phyloP scores from a whole-genome alignment of 257 asterid species.

The Anisodus acutangulus region DNA sequence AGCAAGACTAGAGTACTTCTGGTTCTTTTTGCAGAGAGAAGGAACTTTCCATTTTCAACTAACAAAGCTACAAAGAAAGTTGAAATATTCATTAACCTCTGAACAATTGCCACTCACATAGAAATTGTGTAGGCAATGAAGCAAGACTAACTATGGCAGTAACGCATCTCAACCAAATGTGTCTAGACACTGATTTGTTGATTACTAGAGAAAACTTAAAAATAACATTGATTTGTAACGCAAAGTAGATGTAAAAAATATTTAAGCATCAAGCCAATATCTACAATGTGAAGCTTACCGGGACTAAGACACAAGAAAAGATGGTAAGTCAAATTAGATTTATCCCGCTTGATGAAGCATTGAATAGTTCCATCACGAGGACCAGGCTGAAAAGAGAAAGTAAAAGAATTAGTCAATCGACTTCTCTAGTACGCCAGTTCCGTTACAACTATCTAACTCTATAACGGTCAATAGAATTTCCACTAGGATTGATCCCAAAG shows the following conservation, averaged over 20 bases:
- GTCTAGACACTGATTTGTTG: background rate
- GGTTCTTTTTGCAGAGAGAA: slow-evolving; percentile 94
- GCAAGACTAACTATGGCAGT: background rate
- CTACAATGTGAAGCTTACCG: slow-evolving; percentile 49
- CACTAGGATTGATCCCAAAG: background rate
- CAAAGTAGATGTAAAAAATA: background rate
- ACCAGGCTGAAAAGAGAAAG: slow-evolving; percentile 72
- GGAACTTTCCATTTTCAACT: slow-evolving; percentile 74
- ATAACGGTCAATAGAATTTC: background rate
- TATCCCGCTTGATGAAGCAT: slow-evolving; percentile 93
- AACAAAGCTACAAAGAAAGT: too few species aligned
- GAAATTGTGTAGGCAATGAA: background rate
- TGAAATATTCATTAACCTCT: slow-evolving; percentile 15
- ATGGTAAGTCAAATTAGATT: slow-evolving; percentile 81
- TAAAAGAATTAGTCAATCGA: background rate
- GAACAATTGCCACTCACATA: slow-evolving; percentile 15
- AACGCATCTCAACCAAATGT: background rate
- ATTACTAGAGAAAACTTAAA: background rate
- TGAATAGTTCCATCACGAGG: slow-evolving; percentile 89
- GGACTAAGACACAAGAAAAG: slow-evolving; percentile 92
- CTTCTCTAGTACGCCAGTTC: background rate
- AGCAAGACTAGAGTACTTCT: slow-evolving; percentile 56
- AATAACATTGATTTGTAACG: background rate
- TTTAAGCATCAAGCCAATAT: slow-evolving; percentile 5
- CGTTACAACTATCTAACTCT: background rate